Evolutionary conservation across 495 filamentous ascomycete species (phyloP), one percentile per base, ranked within the genome.

Genomic region (Aspergillus incahuasiensis): DNA sequence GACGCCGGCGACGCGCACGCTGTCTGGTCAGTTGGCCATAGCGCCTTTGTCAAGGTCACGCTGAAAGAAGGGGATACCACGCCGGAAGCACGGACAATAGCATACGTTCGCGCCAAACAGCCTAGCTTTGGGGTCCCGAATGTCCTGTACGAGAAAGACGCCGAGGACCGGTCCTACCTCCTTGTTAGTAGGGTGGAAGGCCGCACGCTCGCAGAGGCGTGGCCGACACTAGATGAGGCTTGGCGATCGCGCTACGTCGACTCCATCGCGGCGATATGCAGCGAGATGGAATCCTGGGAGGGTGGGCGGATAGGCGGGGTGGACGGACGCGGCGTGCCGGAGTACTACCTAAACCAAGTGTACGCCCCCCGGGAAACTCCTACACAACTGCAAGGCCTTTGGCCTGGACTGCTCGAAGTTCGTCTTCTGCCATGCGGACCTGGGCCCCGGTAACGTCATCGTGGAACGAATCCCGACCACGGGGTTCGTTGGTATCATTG

Each of bases 361-460:
- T n/a, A 34, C 28, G 24, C 1, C n/a, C 22, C 51, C 42, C 24
- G 49, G 51, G 20, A 12, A 38, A 3, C 48, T 51, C 6, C 30
- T 39, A 18, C 9, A 39, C 3, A 15, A 15, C 3, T 66, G 61
- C 35, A 48, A 50, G 24, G 30, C 58, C 44, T 61, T 72, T 21
- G 50, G 50, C 48, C 68, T 72, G 62, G 61, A 72, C 54, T 50
- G 58, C 55, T 67, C 69, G 45, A 52, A 25, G 19, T 52, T 63
- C 58, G 60, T 65, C 48, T 70, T 72, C 43, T 73, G 68, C 58
- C 70, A 71, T 60, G 61, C 53, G 40, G 69, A 73, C 60, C 59
- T 73, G 30, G 63, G 68, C 11, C 70, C 67, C 54, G 57, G 48
- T 20, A 73, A 70, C 54, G 54, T 70, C 48, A 56, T 73, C 55